phyloP scores from a whole-genome alignment of 371 early-diverging fungal genomes.

The Mucor circinelloides region DNA sequence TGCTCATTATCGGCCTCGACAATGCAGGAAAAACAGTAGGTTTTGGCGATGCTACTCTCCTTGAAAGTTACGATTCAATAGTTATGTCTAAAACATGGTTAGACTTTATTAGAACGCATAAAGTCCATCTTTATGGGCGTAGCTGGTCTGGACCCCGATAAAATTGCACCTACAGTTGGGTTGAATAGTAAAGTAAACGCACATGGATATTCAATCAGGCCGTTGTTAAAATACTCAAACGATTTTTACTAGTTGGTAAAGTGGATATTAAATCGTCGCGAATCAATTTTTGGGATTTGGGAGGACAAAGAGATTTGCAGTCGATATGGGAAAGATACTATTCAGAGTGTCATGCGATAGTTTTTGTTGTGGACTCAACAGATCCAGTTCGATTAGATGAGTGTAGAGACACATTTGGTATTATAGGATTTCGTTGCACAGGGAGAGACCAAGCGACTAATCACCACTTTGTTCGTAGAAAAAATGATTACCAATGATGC shows the following conservation, averaged over 20 bases:
- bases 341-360: constrained; percentile 89
- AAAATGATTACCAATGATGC: constrained; percentile 73
- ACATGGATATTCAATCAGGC: not conserved
- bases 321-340: constrained; percentile 95
- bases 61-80: not conserved
- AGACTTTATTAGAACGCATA: constrained; percentile 32
- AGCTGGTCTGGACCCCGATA: constrained; percentile 80
- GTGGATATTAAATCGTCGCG: constrained; percentile 68
- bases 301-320: constrained; percentile 89
- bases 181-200: constrained; percentile 72
- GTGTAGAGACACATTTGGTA: constrained; percentile 81
- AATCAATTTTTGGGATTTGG: constrained; percentile 94
- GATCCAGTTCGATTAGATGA: constrained; percentile 83
- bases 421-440: not conserved
- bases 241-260: constrained; percentile 67
- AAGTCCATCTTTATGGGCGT: constrained; percentile 30
- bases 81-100: not conserved
- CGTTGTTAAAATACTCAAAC: not conserved
- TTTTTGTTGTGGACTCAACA: constrained; percentile 92
- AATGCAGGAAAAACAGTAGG: constrained; percentile 95
- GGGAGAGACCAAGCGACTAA: not conserved
- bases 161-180: constrained; percentile 94
- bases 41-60: not conserved
- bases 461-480: constrained; percentile 42
- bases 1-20: constrained; percentile 94